phyloP scores from a whole-genome alignment of 1,284 basidiomycete genomes.

The Hemileia vastatrix region DNA sequence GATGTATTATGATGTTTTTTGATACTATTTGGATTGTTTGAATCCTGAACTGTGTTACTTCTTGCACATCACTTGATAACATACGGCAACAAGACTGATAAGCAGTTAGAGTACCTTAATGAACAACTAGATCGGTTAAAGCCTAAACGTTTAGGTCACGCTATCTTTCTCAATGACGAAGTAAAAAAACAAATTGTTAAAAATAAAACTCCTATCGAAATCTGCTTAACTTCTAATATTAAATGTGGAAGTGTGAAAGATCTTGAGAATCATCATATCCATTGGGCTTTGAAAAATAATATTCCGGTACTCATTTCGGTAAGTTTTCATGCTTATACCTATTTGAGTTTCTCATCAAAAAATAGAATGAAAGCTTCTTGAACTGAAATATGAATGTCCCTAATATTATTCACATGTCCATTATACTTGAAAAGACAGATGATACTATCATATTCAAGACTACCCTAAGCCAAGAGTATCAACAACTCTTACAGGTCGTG shows the following conservation, averaged over 20 bases:
- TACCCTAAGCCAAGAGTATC: slow-evolving; percentile 5
- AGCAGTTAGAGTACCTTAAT: slow-evolving; percentile 1
- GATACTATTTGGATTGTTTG: too few relatives aligned
- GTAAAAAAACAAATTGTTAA: not conserved
- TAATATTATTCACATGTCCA: not conserved
- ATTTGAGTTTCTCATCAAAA: too few relatives aligned
- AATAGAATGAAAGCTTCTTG: not conserved
- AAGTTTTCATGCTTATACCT: not conserved
- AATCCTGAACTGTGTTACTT: too few relatives aligned
- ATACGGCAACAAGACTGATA: not conserved
- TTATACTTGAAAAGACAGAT: slow-evolving; percentile 5
- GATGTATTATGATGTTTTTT: too few relatives aligned
- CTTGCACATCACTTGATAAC: not conserved
- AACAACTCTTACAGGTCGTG: too few relatives aligned
- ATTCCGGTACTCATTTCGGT: slow-evolving; percentile 20
- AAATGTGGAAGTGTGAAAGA: not conserved
- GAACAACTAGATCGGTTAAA: not conserved
- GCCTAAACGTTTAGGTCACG: slow-evolving; percentile 17
- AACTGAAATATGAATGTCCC: not conserved
- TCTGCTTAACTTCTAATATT: slow-evolving; percentile 14
- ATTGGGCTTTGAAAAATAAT: slow-evolving; percentile 8
- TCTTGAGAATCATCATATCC: slow-evolving; percentile 11
- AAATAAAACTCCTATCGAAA: slow-evolving; percentile 13
- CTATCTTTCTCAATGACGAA: slow-evolving; percentile 5
- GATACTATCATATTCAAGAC: slow-evolving; percentile 13